Percentiles rank a stretch among this genome's conserved stretches.
Evolutionary conservation across 2,329 filamentous ascomycete genomes (phyloP).

Genomic region (Rosellinia necatrix): DNA sequence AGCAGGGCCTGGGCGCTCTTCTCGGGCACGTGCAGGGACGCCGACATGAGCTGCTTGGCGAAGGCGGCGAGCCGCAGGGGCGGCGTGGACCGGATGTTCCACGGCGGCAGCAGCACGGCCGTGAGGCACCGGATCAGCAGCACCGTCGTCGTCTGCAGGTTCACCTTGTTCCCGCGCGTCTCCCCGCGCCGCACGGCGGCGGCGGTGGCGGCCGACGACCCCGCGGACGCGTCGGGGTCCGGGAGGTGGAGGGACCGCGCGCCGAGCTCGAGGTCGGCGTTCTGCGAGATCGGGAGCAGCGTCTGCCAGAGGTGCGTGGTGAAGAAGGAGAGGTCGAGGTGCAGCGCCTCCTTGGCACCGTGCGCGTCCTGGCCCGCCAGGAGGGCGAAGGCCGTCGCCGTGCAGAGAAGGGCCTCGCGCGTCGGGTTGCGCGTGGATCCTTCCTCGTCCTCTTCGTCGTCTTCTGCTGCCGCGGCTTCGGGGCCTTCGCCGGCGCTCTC

Average conservation of each 20-base stretch:
- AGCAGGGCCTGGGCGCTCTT: conserved; percentile 84
- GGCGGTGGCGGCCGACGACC: conserved; percentile 28
- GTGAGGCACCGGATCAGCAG: conserved; percentile 87
- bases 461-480: conserved; percentile 46
- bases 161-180: conserved; percentile 70
- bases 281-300: conserved; percentile 76
- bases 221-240: conserved; percentile 63
- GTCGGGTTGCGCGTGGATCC: conserved; percentile 70
- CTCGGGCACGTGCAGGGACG: conserved; percentile 84
- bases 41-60: conserved; percentile 84
- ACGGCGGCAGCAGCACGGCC: conserved; percentile 76
- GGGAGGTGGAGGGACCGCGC: conserved; percentile 72
- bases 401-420: conserved; percentile 89
- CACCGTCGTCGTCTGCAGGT: conserved; percentile 92
- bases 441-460: conserved; percentile 56
- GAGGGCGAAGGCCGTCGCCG: conserved; percentile 94
- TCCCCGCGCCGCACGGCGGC: conserved; percentile 47
- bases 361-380: conserved; percentile 91
- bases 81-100: conserved; percentile 74
- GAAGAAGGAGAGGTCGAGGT: conserved; percentile 94
- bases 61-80: conserved; percentile 89
- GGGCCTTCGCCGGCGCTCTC: conserved; percentile 51
- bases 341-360: conserved; percentile 78
- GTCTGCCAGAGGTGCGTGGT: conserved; percentile 90
- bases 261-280: conserved; percentile 85